phyloP scores from a whole-genome alignment of 2,329 filamentous ascomycete genomes.

The Thielaviopsis punctulata region DNA sequence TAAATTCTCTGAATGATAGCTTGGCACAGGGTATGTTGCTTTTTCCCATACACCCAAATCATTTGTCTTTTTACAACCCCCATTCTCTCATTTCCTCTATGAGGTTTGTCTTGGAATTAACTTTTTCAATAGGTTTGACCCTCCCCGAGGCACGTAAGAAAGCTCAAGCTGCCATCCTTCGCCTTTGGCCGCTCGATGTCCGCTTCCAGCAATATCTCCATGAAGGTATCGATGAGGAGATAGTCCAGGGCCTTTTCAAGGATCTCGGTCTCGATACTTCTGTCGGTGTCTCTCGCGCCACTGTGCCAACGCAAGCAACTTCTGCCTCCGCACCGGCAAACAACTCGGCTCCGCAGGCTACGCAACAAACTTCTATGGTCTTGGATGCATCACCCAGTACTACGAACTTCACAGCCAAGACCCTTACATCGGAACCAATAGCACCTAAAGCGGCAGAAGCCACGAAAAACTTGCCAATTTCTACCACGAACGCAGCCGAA shows the following conservation, averaged over 20 bases:
- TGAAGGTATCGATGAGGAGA: constrained; percentile 48
- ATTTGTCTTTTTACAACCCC: too few species aligned
- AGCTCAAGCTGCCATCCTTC: constrained; percentile 50
- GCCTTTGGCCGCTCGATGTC: constrained; percentile 48
- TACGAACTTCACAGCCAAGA: constrained; percentile 10
- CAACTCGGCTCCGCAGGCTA: neutral
- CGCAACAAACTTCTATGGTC: neutral
- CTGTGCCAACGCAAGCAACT: neutral
- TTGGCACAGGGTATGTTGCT: neutral
- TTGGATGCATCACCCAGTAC: neutral
- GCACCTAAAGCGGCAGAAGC: constrained; percentile 12
- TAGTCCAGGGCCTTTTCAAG: constrained; percentile 48
- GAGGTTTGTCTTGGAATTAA: too few species aligned
- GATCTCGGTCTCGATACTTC: constrained; percentile 45
- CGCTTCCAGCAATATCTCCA: constrained; percentile 56
- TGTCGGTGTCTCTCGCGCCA: constrained; percentile 9
- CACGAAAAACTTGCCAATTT: neutral
- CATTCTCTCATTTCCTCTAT: neutral
- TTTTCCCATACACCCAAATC: too few species aligned
- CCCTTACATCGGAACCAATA: constrained; percentile 2
- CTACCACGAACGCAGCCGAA: constrained; percentile 23
- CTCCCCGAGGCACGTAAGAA: constrained; percentile 31
- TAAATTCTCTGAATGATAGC: too few species aligned
- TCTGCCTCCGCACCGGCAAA: neutral
- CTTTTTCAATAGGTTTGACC: neutral